Percentiles rank a stretch among this genome's conserved stretches.
Conservation (phyloP, 225 moss, liverwort and hornwort species). For the Sphagnum tenellum region DNA sequence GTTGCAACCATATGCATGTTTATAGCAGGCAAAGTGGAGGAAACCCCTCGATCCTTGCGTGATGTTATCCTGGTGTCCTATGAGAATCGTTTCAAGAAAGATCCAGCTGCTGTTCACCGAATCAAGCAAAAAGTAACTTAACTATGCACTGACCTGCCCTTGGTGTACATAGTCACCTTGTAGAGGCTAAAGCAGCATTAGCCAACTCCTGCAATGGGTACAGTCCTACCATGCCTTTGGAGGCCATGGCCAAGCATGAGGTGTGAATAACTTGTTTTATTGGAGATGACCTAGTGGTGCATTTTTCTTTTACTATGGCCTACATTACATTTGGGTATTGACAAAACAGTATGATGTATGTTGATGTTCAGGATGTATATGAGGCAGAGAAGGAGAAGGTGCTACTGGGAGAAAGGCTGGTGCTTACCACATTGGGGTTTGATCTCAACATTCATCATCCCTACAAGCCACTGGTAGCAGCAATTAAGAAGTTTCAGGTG, state of each 20-base stretch:
- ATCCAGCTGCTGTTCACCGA: conserved; percentile 47
- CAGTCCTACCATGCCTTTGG: no score
- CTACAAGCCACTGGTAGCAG: conserved; percentile 77
- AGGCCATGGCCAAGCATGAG: no score
- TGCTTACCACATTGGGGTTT: conserved; percentile 77
- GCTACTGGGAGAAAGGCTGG: conserved; percentile 69
- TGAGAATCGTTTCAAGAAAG: conserved; percentile 70
- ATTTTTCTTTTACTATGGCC: no score
- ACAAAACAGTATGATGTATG: no score
- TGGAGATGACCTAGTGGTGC: no score
- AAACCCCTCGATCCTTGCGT: conserved; percentile 69
- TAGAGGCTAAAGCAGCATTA: no score
- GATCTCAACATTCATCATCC: conserved; percentile 91
- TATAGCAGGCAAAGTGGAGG: conserved; percentile 91
- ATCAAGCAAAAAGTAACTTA: conserved; percentile 62
- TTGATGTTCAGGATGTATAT: conserved; percentile 43
- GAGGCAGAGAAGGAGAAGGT: conserved; percentile 84
- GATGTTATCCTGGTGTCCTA: conserved; percentile 74
- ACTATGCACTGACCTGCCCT: no score
- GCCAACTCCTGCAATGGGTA: no score
- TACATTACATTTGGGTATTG: no score
- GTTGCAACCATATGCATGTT: conserved; percentile 94
- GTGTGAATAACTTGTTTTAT: no score
- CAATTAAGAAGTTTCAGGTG: conserved; percentile 81
- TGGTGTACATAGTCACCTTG: no score